Percentiles rank a stretch among this genome's conserved stretches.
Conservation (phyloP, 2,329 filamentous ascomycete species). For the Phialophora verrucosa region DNA sequence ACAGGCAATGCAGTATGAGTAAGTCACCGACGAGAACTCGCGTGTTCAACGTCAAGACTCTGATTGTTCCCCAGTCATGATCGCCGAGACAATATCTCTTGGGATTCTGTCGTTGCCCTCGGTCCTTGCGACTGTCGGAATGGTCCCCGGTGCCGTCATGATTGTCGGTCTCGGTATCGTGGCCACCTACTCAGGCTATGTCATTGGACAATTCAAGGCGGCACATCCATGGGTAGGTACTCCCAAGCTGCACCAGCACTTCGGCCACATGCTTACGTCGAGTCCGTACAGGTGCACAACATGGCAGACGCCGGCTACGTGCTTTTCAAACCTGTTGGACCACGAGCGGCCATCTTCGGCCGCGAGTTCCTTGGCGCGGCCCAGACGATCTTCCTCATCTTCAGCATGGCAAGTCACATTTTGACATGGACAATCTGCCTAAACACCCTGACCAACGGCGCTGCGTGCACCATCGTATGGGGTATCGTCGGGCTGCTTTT, state of each 20-base stretch:
- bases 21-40: background rate
- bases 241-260: background rate
- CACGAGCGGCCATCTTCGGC: conserved; percentile 51
- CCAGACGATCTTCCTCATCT: conserved; percentile 68
- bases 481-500: conserved; percentile 64
- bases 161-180: conserved; percentile 60
- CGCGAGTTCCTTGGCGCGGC: conserved; percentile 67
- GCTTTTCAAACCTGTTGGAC: conserved; percentile 57
- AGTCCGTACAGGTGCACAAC: conserved; percentile 58
- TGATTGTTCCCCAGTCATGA: conserved; percentile 52
- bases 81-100: conserved; percentile 65
- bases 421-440: conserved; percentile 73
- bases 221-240: conserved; percentile 45
- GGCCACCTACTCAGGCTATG: conserved; percentile 65
- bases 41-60: background rate
- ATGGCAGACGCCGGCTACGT: conserved; percentile 72
- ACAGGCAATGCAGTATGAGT: conserved; percentile 35
- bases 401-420: conserved; percentile 74
- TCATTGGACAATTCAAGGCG: conserved; percentile 65
- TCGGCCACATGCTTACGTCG: background rate
- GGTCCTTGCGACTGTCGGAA: conserved; percentile 58
- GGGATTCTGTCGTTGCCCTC: conserved; percentile 63
- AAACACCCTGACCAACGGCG: conserved; percentile 66
- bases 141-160: conserved; percentile 61
- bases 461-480: conserved; percentile 68